phyloP scores from a whole-genome alignment of 2,329 filamentous ascomycete species.

The Venturia aucupariae region DNA sequence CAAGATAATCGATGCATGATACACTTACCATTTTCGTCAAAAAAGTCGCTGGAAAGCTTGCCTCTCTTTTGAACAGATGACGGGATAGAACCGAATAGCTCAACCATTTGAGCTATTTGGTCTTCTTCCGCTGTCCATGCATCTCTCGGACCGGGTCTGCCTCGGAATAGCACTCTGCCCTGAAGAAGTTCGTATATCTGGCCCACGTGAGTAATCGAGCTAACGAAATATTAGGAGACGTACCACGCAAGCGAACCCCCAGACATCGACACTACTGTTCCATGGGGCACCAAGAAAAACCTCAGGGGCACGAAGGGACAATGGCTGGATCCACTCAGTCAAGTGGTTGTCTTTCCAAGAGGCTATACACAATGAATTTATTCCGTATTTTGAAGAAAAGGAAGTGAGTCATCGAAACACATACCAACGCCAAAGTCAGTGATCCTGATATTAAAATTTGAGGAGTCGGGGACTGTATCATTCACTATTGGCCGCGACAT shows the following conservation, averaged over 20 bases:
- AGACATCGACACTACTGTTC: background rate
- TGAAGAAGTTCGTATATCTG: background rate
- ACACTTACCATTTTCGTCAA: background rate
- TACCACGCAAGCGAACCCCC: background rate
- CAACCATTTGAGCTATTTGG: slow-evolving; percentile 10
- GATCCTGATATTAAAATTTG: background rate
- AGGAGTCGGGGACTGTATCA: background rate
- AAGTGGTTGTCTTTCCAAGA: background rate
- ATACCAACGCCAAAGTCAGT: background rate
- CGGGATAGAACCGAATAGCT: background rate
- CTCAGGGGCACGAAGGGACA: background rate
- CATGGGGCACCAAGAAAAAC: background rate
- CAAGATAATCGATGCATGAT: background rate
- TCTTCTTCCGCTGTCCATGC: slow-evolving; percentile 10
- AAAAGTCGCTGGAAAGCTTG: background rate
- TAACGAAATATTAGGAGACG: background rate
- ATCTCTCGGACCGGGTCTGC: slow-evolving; percentile 7
- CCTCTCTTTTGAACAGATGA: background rate
- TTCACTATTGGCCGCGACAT: background rate
- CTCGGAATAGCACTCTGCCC: slow-evolving; percentile 9
- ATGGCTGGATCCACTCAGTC: background rate
- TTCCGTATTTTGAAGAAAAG: background rate
- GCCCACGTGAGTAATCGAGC: background rate
- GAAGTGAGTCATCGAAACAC: background rate
- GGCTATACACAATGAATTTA: background rate